Evolutionary conservation across 768 basidiomycete species (phyloP), one percentile per base, ranked within the genome.

Genomic region (Chalciporus piperatus): DNA sequence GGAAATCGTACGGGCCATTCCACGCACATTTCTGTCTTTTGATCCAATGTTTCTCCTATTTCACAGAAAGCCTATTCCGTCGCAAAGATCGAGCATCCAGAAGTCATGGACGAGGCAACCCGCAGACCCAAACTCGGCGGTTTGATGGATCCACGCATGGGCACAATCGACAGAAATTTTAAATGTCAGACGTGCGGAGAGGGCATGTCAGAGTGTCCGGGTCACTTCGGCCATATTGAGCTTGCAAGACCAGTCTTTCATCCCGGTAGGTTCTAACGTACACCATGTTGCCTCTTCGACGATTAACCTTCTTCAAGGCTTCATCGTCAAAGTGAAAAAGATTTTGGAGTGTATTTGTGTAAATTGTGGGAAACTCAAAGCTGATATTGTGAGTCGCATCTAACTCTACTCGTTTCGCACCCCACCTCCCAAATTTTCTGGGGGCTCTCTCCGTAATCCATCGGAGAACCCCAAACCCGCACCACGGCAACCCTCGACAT

Each of bases 111-210:
- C 62, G 97, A 99, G 69, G 74, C 85, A 17, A 91, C 85, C 1
- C 89, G 88, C 64, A 89, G 86, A 65, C 90, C 92, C 22, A 98
- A 97, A 74, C 76, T 84, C 22, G 94, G 93, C 43, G 97, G 97
- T 41, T 76, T 99, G 65, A 96, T 96, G 89, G 97, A 99, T 74
- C 92, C 95, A 45, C 84, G 92, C 53, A 92, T 98, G 89, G 97
- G 97, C 35, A 99, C 93, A 25, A 96, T 95, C 62, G 93, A 95
- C 76, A 80, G 93, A 59, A 94, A 95, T 69, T 95, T 96, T 76
- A 98, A 98, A 76, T 99, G 97, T 69, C 94, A 98, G 76, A 98
- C 97, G 25, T 98, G 97, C 70, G 95, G 94, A 59, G 97, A 99
- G 79, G 96, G 95, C n/a, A 98, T 98, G 95, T 87, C 93, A 16